A percentile compares a stretch with the other conserved stretches of the same genome.
Conservation (phyloP, 345 rosid species). For the Arabidopsis arenosa region DNA sequence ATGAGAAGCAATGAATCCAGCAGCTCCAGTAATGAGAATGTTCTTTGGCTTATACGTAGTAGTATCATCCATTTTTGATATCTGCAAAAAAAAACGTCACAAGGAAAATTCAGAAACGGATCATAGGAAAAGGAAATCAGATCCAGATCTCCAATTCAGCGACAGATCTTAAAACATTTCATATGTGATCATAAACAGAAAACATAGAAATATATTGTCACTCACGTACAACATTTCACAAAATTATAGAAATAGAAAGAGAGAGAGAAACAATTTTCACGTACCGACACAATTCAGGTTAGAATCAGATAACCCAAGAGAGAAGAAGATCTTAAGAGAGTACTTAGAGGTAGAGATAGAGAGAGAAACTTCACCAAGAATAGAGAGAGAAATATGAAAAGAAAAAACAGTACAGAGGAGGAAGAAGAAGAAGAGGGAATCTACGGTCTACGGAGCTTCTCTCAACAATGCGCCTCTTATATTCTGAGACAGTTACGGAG, state of each 20-base stretch:
- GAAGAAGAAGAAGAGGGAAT: slow-evolving; percentile 28
- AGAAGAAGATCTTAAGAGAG: slow-evolving; percentile 27
- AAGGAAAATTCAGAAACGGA: slow-evolving; percentile 21
- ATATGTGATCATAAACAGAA: slow-evolving; percentile 27
- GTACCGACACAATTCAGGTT: slow-evolving; percentile 43
- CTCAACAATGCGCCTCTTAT: slow-evolving; percentile 34
- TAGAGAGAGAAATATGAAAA: not conserved
- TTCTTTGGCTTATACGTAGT: slow-evolving; percentile 55
- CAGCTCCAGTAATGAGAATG: slow-evolving; percentile 72
- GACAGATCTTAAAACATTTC: slow-evolving; percentile 21
- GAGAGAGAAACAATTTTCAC: slow-evolving; percentile 32
- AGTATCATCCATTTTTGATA: slow-evolving; percentile 37
- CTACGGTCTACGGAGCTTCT: slow-evolving; percentile 40
- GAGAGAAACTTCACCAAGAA: slow-evolving; percentile 6
- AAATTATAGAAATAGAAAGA: slow-evolving; percentile 6
- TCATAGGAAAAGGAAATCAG: slow-evolving; percentile 14
- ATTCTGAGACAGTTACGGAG: slow-evolving; percentile 45
- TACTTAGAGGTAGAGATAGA: not conserved
- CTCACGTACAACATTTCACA: slow-evolving; percentile 31
- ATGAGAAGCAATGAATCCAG: slow-evolving; percentile 72
- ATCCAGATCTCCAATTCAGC: slow-evolving; percentile 45
- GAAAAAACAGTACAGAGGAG: slow-evolving; percentile 19
- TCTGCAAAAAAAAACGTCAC: slow-evolving; percentile 32
- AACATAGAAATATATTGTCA: not conserved
- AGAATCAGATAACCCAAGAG: not conserved